A percentile compares a stretch with the other conserved stretches of the same genome.
Evolutionary conservation across 2,329 filamentous ascomycete genomes (phyloP).

Genomic region (Rhinocladiella mackenziei): DNA sequence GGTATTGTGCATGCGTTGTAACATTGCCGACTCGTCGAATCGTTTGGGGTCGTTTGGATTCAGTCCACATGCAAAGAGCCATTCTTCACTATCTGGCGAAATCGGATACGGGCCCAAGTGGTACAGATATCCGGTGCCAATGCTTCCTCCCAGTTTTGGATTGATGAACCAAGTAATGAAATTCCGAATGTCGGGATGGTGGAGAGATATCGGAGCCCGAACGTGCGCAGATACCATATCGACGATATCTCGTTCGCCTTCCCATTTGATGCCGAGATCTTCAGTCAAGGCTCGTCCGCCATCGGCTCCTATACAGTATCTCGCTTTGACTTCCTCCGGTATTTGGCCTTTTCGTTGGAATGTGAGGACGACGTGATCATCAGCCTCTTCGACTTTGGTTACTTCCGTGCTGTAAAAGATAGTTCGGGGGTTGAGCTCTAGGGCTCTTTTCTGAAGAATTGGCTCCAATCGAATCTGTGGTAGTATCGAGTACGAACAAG

Average conservation of each 20-base stretch:
- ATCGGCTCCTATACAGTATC: conserved; percentile 36
- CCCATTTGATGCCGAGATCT: conserved; percentile 32
- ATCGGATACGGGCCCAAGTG: conserved; percentile 36
- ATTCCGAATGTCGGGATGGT: conserved; percentile 32
- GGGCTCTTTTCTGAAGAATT: conserved; percentile 32
- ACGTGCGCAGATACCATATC: conserved; percentile 37
- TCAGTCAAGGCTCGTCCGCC: conserved; percentile 34
- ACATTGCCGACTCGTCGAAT: conserved; percentile 29
- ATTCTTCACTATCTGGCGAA: conserved; percentile 33
- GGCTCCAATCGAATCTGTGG: conserved; percentile 40
- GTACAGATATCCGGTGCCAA: conserved; percentile 35
- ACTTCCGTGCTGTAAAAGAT: conserved; percentile 34
- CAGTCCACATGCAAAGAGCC: conserved; percentile 34
- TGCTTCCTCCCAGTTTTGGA: conserved; percentile 35
- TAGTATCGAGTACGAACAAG: conserved; percentile 32
- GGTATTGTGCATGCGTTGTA: conserved; percentile 30
- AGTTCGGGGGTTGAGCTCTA: conserved; percentile 32
- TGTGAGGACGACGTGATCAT: conserved; percentile 28
- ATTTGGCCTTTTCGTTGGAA: conserved; percentile 16
- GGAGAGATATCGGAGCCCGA: conserved; percentile 29
- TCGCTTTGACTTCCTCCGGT: conserved; percentile 23
- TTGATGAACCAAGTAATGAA: conserved; percentile 39
- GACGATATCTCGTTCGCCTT: conserved; percentile 34
- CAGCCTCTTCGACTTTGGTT: conserved; percentile 25
- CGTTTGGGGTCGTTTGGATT: conserved; percentile 28